phyloP scores from a whole-genome alignment of 441 rosid species.

The Corymbia calophylla region DNA sequence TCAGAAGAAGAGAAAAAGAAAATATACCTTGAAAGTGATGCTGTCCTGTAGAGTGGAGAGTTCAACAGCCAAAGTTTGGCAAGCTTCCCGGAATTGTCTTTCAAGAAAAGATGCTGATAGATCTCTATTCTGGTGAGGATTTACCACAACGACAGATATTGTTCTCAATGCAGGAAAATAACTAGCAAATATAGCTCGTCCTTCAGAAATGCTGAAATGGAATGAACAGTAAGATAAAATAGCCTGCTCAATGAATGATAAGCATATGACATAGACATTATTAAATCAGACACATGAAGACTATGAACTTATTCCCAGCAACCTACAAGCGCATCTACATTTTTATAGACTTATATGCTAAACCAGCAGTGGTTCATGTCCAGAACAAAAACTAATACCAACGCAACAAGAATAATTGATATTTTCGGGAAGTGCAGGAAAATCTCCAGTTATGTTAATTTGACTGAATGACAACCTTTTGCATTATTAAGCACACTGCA shows the following conservation, averaged over 20 bases:
- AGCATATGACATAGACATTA: neutral
- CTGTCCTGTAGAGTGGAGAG: constrained; percentile 28
- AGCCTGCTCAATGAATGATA: neutral
- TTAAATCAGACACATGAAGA: neutral
- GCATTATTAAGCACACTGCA: neutral
- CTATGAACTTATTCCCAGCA: neutral
- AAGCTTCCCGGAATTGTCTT: constrained; percentile 83
- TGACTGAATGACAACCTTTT: neutral
- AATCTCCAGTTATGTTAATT: neutral
- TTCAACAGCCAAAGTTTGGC: constrained; percentile 60
- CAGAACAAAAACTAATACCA: neutral
- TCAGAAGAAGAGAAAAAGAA: neutral
- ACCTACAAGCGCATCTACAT: neutral
- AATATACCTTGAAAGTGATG: constrained; percentile 52
- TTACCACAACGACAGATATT: constrained; percentile 64
- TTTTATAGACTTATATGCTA: neutral
- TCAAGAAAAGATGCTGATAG: constrained; percentile 67
- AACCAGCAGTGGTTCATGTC: neutral
- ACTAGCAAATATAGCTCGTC: constrained; percentile 64
- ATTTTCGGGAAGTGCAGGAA: neutral
- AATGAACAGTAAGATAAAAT: constrained; percentile 2
- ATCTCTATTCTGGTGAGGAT: constrained; percentile 63
- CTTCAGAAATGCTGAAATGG: constrained; percentile 61
- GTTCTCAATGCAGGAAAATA: constrained; percentile 51
- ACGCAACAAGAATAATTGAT: neutral